phyloP scores from a whole-genome alignment of 2,329 filamentous ascomycete genomes.

The Talaromyces marneffei region DNA sequence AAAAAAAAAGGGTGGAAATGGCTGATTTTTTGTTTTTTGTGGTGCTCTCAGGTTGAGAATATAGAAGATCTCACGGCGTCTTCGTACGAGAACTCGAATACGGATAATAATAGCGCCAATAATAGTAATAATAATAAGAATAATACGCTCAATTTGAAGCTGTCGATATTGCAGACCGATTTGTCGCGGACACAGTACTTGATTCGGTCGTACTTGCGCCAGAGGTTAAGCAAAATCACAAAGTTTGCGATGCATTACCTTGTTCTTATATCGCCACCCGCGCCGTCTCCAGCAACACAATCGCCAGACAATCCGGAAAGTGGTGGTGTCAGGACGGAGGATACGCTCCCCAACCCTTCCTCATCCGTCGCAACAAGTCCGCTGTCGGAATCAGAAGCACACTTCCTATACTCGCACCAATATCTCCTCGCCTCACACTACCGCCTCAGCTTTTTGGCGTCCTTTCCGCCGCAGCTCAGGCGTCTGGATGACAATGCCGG shows the following conservation, averaged over 20 bases:
- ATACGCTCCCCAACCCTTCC: conserved; percentile 28
- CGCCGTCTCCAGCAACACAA: conserved; percentile 17
- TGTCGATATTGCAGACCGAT: conserved; percentile 95
- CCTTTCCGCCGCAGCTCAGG: conserved; percentile 73
- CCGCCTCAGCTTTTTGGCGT: conserved; percentile 71
- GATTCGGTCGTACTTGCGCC: conserved; percentile 72
- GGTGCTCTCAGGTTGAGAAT: conserved; percentile 54
- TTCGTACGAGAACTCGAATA: conserved; percentile 34
- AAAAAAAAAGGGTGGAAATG: no score
- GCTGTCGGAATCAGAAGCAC: conserved; percentile 71
- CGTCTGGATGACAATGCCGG: conserved; percentile 86
- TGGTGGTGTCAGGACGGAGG: conserved; percentile 18
- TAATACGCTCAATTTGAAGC: conserved; percentile 73
- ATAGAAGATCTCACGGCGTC: conserved; percentile 56
- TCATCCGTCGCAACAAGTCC: conserved; percentile 29
- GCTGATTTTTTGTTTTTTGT: background rate
- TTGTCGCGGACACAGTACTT: conserved; percentile 91
- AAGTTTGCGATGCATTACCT: conserved; percentile 48
- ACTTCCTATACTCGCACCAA: conserved; percentile 81
- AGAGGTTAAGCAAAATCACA: conserved; percentile 71
- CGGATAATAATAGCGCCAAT: conserved; percentile 6
- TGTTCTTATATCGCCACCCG: conserved; percentile 23
- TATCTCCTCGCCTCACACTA: conserved; percentile 80
- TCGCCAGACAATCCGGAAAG: background rate
- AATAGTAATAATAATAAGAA: conserved; percentile 44